These are phyloP conservation scores for Vanilla planifolia DNA, from an alignment of 106 monocot genomes.

Conservation along the genomic window DNA sequence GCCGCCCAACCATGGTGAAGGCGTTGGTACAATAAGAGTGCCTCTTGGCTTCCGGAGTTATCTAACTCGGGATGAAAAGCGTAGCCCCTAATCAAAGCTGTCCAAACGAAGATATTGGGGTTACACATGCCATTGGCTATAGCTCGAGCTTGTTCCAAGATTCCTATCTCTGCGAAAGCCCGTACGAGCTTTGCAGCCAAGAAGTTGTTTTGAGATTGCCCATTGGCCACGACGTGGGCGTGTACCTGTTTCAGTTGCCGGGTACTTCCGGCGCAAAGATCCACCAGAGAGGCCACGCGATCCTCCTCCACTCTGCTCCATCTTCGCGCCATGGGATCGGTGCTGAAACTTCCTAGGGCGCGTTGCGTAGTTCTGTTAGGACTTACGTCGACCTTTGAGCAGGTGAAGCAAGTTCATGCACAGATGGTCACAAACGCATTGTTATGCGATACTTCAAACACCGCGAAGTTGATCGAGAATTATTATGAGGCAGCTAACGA, in stretches of 20 bases:
- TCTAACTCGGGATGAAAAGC: not conserved
- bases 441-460: not conserved
- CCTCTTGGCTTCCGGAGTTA: constrained; percentile 6
- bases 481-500: constrained; percentile 3
- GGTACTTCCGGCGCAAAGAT: not conserved
- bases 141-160: constrained; percentile 15
- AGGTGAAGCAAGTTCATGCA: constrained; percentile 28
- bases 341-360: not conserved
- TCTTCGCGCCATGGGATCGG: constrained; percentile 9
- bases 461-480: constrained; percentile 15
- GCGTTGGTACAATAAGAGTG: constrained; percentile 7
- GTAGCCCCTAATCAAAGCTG: constrained; percentile 22
- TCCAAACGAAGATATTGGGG: constrained; percentile 33
- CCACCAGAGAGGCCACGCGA: constrained; percentile 16
- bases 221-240: constrained; percentile 11
- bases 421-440: constrained; percentile 28
- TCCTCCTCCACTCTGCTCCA: constrained; percentile 25
- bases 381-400: constrained; percentile 5
- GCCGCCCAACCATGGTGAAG: not conserved
- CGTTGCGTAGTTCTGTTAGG: not conserved
- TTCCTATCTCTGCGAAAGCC: constrained; percentile 16
- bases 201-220: constrained; percentile 22
- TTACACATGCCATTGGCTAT: constrained; percentile 1
- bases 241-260: constrained; percentile 19
- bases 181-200: constrained; percentile 22